Conservation (phyloP, 2,329 filamentous ascomycete genomes). For the Albophoma yamanashiensis region DNA sequence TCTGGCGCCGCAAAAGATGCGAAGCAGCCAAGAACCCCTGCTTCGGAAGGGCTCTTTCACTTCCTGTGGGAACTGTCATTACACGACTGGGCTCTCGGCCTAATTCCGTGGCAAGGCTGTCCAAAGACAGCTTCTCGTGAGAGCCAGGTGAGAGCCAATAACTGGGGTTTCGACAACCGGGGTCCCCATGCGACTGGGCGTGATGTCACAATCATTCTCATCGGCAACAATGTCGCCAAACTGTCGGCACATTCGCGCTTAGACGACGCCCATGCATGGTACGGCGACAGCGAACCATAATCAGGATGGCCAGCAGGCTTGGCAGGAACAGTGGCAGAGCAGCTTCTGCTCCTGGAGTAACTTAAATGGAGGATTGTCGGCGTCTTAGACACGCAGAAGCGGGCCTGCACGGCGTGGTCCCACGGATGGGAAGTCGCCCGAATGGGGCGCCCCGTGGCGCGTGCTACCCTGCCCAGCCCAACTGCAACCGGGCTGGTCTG, state of each 20-base stretch:
- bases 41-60: not conserved
- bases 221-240: not conserved
- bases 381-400: not conserved
- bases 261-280: not conserved
- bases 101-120: not conserved
- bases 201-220: not conserved
- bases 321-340: not conserved
- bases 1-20: not conserved
- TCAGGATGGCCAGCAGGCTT: not conserved
- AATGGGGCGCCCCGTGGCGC: not conserved
- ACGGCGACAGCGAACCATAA: not conserved
- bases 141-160: not conserved
- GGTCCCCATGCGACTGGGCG: not conserved
- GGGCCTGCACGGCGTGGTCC: not conserved
- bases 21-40: not conserved
- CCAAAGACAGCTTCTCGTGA: not conserved
- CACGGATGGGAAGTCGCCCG: not conserved
- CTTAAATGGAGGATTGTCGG: not conserved
- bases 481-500: not conserved
- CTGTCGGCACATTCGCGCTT: not conserved
- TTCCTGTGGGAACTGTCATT: not conserved
- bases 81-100: not conserved
- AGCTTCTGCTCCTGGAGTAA: not conserved
- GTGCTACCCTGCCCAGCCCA: not conserved
- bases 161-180: not conserved